Conservation (phyloP, 768 basidiomycete genomes). For the Steccherinum ochraceum region DNA sequence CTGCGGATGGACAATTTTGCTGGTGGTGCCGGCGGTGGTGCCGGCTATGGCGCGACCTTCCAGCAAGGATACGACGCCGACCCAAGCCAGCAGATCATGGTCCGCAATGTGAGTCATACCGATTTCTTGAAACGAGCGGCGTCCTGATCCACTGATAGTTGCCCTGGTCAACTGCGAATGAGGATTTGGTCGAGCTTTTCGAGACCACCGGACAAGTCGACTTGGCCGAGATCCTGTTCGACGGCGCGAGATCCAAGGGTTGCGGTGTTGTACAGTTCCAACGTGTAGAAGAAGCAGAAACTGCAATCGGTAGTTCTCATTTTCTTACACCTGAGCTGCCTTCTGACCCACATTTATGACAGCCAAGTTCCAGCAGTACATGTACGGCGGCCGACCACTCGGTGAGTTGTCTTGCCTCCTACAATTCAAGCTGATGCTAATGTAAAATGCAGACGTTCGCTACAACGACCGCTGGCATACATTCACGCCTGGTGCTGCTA, state of each 20-base stretch:
- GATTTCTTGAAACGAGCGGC: conserved; percentile 1
- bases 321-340: conserved; percentile 1
- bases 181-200: conserved; percentile 95
- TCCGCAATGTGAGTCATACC: conserved; percentile 81
- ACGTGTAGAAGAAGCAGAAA: conserved; percentile 83
- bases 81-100: conserved; percentile 96
- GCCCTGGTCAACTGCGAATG: conserved; percentile 98
- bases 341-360: too few species aligned
- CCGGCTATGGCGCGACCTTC: conserved; percentile 30
- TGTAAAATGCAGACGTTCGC: conserved; percentile 58
- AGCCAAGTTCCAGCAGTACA: conserved; percentile 94
- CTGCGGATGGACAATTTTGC: conserved; percentile 29
- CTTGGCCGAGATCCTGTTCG: conserved; percentile 90
- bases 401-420: conserved; percentile 40
- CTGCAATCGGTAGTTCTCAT: conserved; percentile 85
- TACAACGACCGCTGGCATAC: conserved; percentile 97
- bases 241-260: conserved; percentile 89
- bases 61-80: conserved; percentile 53
- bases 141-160: conserved; percentile 43
- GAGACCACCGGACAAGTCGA: conserved; percentile 97
- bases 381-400: conserved; percentile 88
- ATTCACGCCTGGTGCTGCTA: conserved; percentile 83
- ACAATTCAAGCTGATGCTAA: neutral
- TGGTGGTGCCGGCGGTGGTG: conserved; percentile 24
- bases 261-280: conserved; percentile 95